Evolutionary conservation across 192 early-diverging fungal species (phyloP), one percentile per base, ranked within the genome.

Genomic region (Spizellomyces sp.): DNA sequence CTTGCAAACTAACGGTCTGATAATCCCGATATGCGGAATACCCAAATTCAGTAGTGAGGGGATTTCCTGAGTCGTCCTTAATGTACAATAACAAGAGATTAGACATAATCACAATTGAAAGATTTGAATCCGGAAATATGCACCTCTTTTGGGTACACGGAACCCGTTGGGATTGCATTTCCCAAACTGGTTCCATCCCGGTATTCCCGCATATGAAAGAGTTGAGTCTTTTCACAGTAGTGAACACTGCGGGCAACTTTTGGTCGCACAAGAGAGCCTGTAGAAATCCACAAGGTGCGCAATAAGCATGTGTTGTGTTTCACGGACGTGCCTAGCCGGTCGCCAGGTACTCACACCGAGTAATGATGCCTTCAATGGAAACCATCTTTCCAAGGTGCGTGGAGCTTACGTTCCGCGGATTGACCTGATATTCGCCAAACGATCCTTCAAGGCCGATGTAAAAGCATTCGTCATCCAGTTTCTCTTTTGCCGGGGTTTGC

Each of bases 321-420:
- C 61, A 8, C 61, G 21, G 17, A 12, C 3, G 45, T 42, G 9
- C 44, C n/a, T 9, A 76, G 83, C 76, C 82, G 90, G n/a, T n/a
- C n/a, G n/a, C 27, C 27, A 36, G 27, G 27, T 36, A 36, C 27
- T 36, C 27, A 36, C 97, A 99, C 69, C 93, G 90, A 10, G 97
- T 98, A 22, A 99, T 96, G 69, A 99, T 99, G 56, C 95, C 98
- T 80, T 99, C 96, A 22, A 99, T 75, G 62, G 93, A 95, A 45
- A 99, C 87, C 59, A 96, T 84, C 77, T 89, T 90, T 45, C 96
- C 95, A 22, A 99, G 70, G 47, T 89, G 88, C 57, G 75, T 78
- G 4, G 98, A 90, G 46, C 86, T 88, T 54, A 99, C 69, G 22
- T 92, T 90, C 62, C 98, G 85, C 21, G 96, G 97, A 60, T 90